Evolutionary conservation across 2,329 filamentous ascomycete species (phyloP).

Genomic region (Hirsutella thompsonii): DNA sequence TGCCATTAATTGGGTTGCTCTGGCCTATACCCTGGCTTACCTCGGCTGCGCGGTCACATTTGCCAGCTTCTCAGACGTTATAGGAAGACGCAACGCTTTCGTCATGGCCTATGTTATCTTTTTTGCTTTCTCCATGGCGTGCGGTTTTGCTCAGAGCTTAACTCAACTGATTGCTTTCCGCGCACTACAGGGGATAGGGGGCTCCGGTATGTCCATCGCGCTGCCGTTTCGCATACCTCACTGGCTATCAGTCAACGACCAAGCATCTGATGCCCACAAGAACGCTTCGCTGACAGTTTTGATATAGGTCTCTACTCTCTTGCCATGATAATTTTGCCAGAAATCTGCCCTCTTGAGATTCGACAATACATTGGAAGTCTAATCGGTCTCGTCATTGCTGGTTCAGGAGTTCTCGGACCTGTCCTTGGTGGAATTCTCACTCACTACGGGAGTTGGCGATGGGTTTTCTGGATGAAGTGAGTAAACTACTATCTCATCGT

Average conservation of each 20-base stretch:
- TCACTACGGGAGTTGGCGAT: conserved; percentile 35
- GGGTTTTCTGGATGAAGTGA: conserved; percentile 49
- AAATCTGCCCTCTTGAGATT: conserved; percentile 28
- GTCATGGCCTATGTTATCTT: conserved; percentile 38
- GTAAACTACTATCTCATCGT: not conserved
- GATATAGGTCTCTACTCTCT: conserved; percentile 35
- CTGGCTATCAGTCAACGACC: not conserved
- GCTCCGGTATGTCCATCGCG: conserved; percentile 24
- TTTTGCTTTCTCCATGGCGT: conserved; percentile 41
- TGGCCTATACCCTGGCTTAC: conserved; percentile 43
- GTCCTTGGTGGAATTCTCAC: conserved; percentile 38
- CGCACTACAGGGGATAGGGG: conserved; percentile 37
- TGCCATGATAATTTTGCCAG: conserved; percentile 41
- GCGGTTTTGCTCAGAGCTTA: conserved; percentile 22
- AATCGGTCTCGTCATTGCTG: conserved; percentile 34
- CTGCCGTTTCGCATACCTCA: not conserved
- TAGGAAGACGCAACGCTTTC: conserved; percentile 40
- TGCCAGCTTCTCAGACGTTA: conserved; percentile 39
- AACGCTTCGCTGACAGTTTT: not conserved
- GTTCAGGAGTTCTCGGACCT: conserved; percentile 36
- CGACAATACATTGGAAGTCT: conserved; percentile 30
- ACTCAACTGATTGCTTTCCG: conserved; percentile 35
- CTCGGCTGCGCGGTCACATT: conserved; percentile 43
- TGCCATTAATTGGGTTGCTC: conserved; percentile 38
- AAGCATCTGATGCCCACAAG: not conserved